Base-by-base conservation (phyloP, 192 early-diverging fungal genomes). In the Coemansia sp. region DNA sequence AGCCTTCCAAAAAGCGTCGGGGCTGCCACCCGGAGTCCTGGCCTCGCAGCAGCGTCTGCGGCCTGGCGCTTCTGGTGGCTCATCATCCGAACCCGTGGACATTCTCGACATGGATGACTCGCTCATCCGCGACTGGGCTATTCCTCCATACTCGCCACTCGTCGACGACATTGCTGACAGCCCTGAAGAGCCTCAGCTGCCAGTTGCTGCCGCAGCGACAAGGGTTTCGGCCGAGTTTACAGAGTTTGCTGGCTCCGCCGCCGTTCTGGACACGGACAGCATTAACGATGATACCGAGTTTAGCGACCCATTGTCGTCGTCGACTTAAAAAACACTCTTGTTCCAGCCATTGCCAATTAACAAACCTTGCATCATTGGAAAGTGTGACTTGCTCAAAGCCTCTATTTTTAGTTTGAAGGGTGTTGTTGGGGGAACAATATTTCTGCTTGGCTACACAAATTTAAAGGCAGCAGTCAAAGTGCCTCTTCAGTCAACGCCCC, bases 1-100 rank as follows among this genome's bases (percentile, higher is more conserved):
- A 0, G 74, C 80, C 6, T 82, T 82, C 27, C 74, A 78, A 46
- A 72, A 72, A 56, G 44, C 65, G 7, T 72, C 76, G n/a, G 76
- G 76, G 0, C 26, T 78, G 59, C 58, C 65, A 27, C 76, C 76
- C 0, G 76, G 76, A 11, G 55, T 70, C 0, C 26, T 78, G 40
- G 58, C 61, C 19, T 72, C 63, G 8, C 55, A 58, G 57, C 48
- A 46, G 44, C 68, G 57, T 29, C 36, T 32, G 17, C 58, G 38
- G 22, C 32, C 40, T 8, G 17, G 52, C 22, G 53, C 33, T 2
- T 40, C 48, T 33, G 56, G 57, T 8, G 50, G 29, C 24, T n/a
- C 38, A 19, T 3, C 58, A 14, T 55, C 54, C 7, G 75, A 78
- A 63, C 66, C 76, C 2, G 65, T 72, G 35, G 76, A 78, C 42